Evolutionary conservation across 1,284 basidiomycete species (phyloP).

Genomic region (Puccinia polysora): DNA sequence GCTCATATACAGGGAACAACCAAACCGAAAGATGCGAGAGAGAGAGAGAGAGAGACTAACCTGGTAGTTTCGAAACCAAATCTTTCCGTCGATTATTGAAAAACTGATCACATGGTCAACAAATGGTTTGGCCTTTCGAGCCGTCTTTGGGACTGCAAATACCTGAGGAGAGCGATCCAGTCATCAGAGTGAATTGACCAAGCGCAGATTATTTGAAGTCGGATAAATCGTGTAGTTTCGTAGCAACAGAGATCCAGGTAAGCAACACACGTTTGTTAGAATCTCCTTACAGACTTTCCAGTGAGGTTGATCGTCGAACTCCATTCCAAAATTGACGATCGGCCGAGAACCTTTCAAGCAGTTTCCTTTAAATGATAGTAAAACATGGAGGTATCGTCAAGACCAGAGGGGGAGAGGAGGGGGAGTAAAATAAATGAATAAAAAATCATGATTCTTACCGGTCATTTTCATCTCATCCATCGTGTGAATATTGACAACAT

Average conservation of each 20-base stretch:
- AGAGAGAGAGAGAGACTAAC: neutral
- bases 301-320: slow-evolving; percentile 85
- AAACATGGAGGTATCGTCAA: neutral
- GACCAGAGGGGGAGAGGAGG: neutral
- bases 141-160: slow-evolving; percentile 84
- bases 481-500: slow-evolving; percentile 97
- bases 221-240: too few relatives aligned
- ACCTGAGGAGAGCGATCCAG: slow-evolving; percentile 62
- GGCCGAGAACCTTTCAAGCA: slow-evolving; percentile 94
- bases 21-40: neutral
- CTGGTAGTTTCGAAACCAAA: slow-evolving; percentile 99
- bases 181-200: neutral
- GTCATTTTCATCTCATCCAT: slow-evolving; percentile 99
- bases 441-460: slow-evolving; percentile 51
- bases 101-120: slow-evolving; percentile 96
- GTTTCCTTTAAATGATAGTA: slow-evolving; percentile 59
- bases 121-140: slow-evolving; percentile 90
- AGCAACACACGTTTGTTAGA: slow-evolving; percentile 77
- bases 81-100: slow-evolving; percentile 88
- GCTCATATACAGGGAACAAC: neutral
- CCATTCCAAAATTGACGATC: slow-evolving; percentile 83
- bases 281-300: slow-evolving; percentile 86
- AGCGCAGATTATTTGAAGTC: neutral
- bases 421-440: neutral
- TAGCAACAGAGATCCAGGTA: neutral